Evolutionary conservation across 1,284 basidiomycete genomes (phyloP).

Genomic region (Schizophyllum amplum): DNA sequence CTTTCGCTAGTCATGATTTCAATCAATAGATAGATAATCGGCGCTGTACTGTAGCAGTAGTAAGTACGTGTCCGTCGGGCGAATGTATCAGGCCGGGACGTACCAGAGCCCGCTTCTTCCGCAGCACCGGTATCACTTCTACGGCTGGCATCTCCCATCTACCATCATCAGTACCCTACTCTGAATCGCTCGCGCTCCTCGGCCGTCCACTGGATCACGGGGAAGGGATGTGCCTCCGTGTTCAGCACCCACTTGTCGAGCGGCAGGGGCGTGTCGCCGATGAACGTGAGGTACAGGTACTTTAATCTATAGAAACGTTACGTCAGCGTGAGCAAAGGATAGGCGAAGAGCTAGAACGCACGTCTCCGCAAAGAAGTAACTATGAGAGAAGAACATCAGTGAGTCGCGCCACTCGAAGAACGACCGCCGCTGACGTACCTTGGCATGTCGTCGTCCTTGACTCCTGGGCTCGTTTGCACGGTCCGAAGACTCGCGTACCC

Average conservation of each 20-base stretch:
- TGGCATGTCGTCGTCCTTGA: constrained; percentile 35
- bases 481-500: constrained; percentile 37
- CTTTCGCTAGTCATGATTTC: too few species aligned
- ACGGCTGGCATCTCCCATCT: neutral
- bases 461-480: constrained; percentile 24
- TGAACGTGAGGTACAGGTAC: constrained; percentile 59
- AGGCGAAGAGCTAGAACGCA: neutral
- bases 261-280: constrained; percentile 49
- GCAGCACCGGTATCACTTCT: neutral
- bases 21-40: too few species aligned
- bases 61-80: too few species aligned
- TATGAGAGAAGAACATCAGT: constrained; percentile 2
- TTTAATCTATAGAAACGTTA: constrained; percentile 36
- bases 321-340: too few species aligned
- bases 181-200: constrained; percentile 27
- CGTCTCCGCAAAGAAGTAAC: constrained; percentile 15
- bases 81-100: neutral
- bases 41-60: too few species aligned
- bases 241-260: constrained; percentile 78
- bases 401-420: neutral
- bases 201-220: constrained; percentile 60
- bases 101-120: neutral
- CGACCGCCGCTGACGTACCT: constrained; percentile 23
- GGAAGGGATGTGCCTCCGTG: constrained; percentile 78
- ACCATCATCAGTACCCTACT: neutral